Conservation (phyloP, 176 grass and related monocot genomes). For the Oryza longistaminata region DNA sequence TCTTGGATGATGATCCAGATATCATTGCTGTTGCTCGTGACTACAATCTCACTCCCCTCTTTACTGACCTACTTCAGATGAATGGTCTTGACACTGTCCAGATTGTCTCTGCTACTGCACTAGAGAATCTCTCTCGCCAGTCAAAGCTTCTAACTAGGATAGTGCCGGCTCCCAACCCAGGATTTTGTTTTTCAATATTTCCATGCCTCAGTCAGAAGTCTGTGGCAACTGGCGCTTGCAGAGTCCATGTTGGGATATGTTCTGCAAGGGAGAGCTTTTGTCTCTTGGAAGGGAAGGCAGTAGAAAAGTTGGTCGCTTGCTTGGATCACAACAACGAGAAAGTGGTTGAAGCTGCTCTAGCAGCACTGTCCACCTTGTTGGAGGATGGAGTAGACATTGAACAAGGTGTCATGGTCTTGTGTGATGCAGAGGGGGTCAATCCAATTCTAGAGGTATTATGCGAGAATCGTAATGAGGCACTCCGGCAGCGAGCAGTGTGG, state of each 20-base stretch:
- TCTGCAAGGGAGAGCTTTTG: conserved; percentile 85
- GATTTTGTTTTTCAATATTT: conserved; percentile 73
- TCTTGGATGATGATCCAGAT: conserved; percentile 64
- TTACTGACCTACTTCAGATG: conserved; percentile 95
- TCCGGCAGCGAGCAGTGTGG: conserved; percentile 74
- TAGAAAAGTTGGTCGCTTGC: conserved; percentile 87
- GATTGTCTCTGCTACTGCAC: conserved; percentile 64
- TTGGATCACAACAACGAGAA: conserved; percentile 86
- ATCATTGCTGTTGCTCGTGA: conserved; percentile 66
- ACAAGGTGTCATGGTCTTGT: conserved; percentile 73
- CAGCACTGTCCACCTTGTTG: conserved; percentile 78
- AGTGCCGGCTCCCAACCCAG: conserved; percentile 49
- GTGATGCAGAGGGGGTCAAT: conserved; percentile 72
- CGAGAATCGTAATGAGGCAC: conserved; percentile 64
- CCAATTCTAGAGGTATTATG: conserved; percentile 71
- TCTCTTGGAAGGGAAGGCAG: conserved; percentile 88
- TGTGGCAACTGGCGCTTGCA: conserved; percentile 57
- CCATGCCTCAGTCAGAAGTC: conserved; percentile 66
- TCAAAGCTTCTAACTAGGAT: conserved; percentile 78
- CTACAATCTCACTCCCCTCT: conserved; percentile 74
- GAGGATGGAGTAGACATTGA: conserved; percentile 93
- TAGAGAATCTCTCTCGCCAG: conserved; percentile 78
- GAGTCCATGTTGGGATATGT: conserved; percentile 79
- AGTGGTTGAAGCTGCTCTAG: conserved; percentile 82
- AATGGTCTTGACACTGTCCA: conserved; percentile 82